Conservation (phyloP, 108 stramenopile species). For the Nitzschia sp. region DNA sequence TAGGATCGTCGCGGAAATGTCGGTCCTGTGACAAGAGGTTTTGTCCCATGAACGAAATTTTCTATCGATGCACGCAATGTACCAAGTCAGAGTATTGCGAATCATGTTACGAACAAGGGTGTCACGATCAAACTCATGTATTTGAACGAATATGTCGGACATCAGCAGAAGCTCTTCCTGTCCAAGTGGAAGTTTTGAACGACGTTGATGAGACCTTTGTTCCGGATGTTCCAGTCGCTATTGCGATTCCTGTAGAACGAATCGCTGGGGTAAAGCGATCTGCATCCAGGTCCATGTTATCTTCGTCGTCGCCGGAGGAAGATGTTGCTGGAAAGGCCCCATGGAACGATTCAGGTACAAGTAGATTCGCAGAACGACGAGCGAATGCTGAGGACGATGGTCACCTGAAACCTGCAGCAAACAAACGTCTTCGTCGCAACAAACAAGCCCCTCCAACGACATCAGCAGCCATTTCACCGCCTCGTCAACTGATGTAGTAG, state of each 20-base stretch:
- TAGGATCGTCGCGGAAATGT: neutral
- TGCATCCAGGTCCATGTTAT: neutral
- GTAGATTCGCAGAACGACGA: too few species aligned
- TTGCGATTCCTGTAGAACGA: conserved; percentile 11
- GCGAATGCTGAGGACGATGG: too few species aligned
- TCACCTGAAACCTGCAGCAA: neutral
- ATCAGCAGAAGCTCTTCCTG: conserved; percentile 10
- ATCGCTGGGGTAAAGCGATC: neutral
- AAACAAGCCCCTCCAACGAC: neutral
- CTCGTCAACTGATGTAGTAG: too few species aligned
- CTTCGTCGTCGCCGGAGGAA: neutral
- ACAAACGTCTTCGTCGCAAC: neutral
- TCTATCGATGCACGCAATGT: conserved; percentile 21
- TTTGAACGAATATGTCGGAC: conserved; percentile 23
- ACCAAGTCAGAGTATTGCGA: conserved; percentile 11
- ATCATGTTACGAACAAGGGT: neutral
- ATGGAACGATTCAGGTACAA: too few species aligned
- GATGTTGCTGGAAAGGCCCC: neutral
- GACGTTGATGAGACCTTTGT: conserved; percentile 4
- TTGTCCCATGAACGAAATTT: neutral
- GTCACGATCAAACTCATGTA: conserved; percentile 23
- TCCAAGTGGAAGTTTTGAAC: conserved; percentile 2
- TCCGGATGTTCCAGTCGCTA: conserved; percentile 12
- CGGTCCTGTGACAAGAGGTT: conserved; percentile 1
- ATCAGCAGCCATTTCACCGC: too few species aligned